Evolutionary conservation across 2,329 filamentous ascomycete species (phyloP), one percentile per base, ranked within the genome.

Genomic region (Fusarium continuum): DNA sequence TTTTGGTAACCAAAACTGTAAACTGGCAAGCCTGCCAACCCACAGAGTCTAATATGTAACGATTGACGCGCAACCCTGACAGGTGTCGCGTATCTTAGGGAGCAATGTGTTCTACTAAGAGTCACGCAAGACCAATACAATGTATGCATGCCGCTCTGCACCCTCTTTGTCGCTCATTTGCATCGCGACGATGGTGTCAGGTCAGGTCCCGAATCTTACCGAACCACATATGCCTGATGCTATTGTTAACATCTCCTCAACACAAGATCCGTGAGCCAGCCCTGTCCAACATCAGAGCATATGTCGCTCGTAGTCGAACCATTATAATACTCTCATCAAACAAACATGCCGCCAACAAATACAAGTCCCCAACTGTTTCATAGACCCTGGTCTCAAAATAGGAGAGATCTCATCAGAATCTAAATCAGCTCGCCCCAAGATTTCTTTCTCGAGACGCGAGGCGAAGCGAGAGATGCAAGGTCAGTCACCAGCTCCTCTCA

Each of bases 261-360:
- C 16, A 38, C 32, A 41, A 36, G 32, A 40, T 47, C 25, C 43
- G 41, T 59, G 53, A 32, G 48, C 41, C 40, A 48, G 31, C 40
- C 47, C 43, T 39, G 34, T 40, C 36, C 19, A 65, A 65, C 50
- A 67, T 69, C 68, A 58, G 61, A 68, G 64, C 68, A 69, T 69
- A 47, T 60, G 32, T 51, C 28, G 22, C 41, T 36, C n/a, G 22
- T 32, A 51, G 54, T 70, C 64, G 66, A 70, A 67, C 59, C 64
- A 70, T 66, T 56, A 39, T 35, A 53, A 61, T 50, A 23, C 25
- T 34, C 32, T 59, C 48, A 53, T 60, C 46, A 55, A 55, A 58
- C 55, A 63, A 40, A 48, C 44, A 55, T 47, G 45, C 50, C 40
- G 35, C 45, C 68, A 69, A 68, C 64, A 66, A 61, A 69, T 61